A percentile compares a stretch with the other conserved stretches of the same genome.
phyloP scores from a whole-genome alignment of 257 asterid species.

The Jasminum sambac region DNA sequence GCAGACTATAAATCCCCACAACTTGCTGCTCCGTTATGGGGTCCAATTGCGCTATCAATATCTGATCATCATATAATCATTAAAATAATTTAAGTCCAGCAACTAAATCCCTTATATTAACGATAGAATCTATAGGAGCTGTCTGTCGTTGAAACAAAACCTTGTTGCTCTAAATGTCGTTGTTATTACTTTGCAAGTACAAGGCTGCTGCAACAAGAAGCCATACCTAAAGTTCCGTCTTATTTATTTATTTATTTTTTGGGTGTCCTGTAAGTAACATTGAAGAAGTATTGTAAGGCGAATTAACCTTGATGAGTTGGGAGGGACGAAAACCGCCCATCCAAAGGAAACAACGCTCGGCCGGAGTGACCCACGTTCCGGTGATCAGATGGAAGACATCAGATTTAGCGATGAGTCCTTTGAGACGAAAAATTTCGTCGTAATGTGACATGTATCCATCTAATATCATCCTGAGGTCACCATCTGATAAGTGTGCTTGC shows the following conservation, averaged over 20 bases:
- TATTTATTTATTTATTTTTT: too few species aligned
- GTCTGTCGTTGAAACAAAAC: too few species aligned
- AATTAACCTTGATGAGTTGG: conserved; percentile 72
- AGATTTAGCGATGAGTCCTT: conserved; percentile 78
- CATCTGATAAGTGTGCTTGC: conserved; percentile 73
- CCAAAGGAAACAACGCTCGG: conserved; percentile 94
- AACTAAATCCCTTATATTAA: too few species aligned
- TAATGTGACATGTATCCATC: conserved; percentile 77
- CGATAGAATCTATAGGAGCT: too few species aligned
- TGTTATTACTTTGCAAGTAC: too few species aligned
- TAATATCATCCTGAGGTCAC: conserved; percentile 66
- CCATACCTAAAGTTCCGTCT: too few species aligned
- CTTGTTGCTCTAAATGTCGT: too few species aligned
- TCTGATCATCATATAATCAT: conserved; percentile 42
- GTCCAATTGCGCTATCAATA: conserved; percentile 75
- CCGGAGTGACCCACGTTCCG: conserved; percentile 89
- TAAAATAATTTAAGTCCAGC: too few species aligned
- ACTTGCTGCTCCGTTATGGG: conserved; percentile 89
- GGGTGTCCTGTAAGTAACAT: too few species aligned
- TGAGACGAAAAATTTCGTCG: conserved; percentile 72
- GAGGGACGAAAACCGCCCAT: conserved; percentile 95
- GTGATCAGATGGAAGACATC: conserved; percentile 84
- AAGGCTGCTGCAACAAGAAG: too few species aligned
- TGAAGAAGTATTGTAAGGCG: background rate
- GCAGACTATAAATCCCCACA: conserved; percentile 80